Evolutionary conservation across 495 filamentous ascomycete genomes (phyloP).

Genomic region (Opeltia flavorubescens): DNA sequence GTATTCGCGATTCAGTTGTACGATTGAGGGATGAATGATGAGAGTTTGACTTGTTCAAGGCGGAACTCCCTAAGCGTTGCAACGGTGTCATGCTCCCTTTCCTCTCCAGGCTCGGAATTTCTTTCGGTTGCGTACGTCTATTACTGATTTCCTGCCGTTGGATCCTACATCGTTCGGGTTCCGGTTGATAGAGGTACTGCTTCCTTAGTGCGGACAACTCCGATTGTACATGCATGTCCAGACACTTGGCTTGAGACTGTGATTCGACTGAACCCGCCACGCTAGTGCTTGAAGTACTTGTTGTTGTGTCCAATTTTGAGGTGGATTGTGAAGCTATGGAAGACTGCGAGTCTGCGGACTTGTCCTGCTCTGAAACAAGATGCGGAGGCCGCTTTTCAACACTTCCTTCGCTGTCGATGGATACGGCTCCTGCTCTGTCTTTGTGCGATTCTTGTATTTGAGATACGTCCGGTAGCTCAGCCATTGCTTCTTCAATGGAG

Average conservation of each 20-base stretch:
- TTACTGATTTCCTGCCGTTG: background rate
- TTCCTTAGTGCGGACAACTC: slow-evolving; percentile 17
- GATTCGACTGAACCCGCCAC: background rate
- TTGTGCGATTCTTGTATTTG: slow-evolving; percentile 12
- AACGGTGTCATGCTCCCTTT: slow-evolving; percentile 29
- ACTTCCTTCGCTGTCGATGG: background rate
- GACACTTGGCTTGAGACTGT: slow-evolving; percentile 36
- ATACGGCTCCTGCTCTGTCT: background rate
- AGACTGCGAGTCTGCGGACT: background rate
- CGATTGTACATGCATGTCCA: slow-evolving; percentile 82
- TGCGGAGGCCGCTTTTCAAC: background rate
- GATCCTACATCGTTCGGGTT: background rate
- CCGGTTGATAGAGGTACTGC: slow-evolving; percentile 7
- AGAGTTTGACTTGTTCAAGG: slow-evolving; percentile 29
- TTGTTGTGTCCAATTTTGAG: background rate
- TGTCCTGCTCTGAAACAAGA: background rate
- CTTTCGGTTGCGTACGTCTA: background rate
- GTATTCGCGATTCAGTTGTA: slow-evolving; percentile 24
- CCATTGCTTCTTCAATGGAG: slow-evolving; percentile 46
- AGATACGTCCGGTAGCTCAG: slow-evolving; percentile 31
- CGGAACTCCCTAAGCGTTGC: slow-evolving; percentile 32
- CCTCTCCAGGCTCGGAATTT: slow-evolving; percentile 14
- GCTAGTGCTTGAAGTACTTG: background rate
- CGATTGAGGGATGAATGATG: slow-evolving; percentile 21
- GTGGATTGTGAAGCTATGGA: slow-evolving; percentile 5